Conservation (phyloP, 352 stramenopile species). For the Phytopythium kandeliae region DNA sequence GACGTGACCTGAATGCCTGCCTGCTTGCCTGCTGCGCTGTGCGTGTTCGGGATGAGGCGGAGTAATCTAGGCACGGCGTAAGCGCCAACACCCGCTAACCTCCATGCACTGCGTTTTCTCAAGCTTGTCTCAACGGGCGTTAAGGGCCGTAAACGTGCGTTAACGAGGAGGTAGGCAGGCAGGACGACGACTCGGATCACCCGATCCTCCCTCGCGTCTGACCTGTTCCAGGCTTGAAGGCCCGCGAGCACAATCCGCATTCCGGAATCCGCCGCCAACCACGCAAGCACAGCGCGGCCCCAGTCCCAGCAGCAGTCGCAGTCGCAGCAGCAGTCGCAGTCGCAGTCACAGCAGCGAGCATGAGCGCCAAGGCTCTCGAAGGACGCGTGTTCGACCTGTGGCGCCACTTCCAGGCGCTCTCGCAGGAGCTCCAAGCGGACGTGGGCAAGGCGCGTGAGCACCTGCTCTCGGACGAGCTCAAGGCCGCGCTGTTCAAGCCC, state of each 20-base stretch:
- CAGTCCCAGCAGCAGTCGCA: no score
- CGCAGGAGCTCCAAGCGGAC: slow-evolving; percentile 12
- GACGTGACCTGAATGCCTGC: no score
- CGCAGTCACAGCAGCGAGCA: background rate
- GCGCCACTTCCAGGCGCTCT: slow-evolving; percentile 25
- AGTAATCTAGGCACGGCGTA: background rate
- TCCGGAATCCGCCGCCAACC: slow-evolving; percentile 5
- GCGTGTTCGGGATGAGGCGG: slow-evolving; percentile 1
- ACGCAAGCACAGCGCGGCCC: background rate
- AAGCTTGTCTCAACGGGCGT: background rate
- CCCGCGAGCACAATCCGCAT: background rate
- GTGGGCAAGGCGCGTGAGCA: slow-evolving; percentile 10
- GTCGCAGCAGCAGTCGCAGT: no score
- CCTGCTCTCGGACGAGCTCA: slow-evolving; percentile 13
- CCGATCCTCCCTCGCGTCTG: background rate
- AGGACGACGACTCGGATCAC: no score
- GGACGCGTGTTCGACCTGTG: slow-evolving; percentile 33
- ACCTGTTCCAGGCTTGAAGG: no score
- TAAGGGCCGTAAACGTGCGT: background rate
- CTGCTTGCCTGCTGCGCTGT: no score
- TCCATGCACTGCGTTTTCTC: background rate
- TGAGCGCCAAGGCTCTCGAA: slow-evolving; percentile 17
- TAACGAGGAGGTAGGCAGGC: no score
- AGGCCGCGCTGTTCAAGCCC: slow-evolving; percentile 12
- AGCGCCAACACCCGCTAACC: slow-evolving; percentile 3